Percentiles rank a stretch among this genome's conserved stretches.
These are phyloP conservation scores for Paraphaeosphaeria sporulosa DNA, from an alignment of 2,329 filamentous ascomycete genomes.

Conservation along the genomic window DNA sequence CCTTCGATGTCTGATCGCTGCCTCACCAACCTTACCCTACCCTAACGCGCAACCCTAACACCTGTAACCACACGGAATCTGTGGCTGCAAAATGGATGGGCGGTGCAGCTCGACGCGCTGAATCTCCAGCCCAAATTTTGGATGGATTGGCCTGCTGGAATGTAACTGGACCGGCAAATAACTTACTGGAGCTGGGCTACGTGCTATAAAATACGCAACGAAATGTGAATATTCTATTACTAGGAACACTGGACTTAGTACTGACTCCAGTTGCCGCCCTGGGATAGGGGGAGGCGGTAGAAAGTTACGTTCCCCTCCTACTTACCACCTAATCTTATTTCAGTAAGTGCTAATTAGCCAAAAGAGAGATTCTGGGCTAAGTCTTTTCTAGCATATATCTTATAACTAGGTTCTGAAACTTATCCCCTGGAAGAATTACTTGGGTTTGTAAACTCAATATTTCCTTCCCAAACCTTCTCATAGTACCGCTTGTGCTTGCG, in stretches of 20 bases:
- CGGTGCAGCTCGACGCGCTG: background rate
- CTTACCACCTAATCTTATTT: too few relatives aligned
- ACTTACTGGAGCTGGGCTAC: background rate
- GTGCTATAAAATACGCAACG: background rate
- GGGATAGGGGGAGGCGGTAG: too few relatives aligned
- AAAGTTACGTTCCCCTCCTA: too few relatives aligned
- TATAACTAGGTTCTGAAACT: too few relatives aligned
- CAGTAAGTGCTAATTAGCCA: too few relatives aligned
- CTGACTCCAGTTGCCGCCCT: background rate
- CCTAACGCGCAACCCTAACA: background rate
- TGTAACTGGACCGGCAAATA: background rate
- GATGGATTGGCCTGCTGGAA: background rate
- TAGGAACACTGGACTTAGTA: background rate
- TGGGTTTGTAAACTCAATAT: too few relatives aligned
- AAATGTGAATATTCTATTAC: background rate
- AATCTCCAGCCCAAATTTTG: background rate
- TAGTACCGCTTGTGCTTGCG: too few relatives aligned
- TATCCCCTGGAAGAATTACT: too few relatives aligned
- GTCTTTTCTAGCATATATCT: too few relatives aligned
- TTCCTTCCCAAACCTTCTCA: too few relatives aligned
- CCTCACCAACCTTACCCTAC: background rate
- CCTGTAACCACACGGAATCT: background rate
- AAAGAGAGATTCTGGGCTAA: too few relatives aligned
- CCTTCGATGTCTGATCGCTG: background rate
- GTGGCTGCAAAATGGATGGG: background rate